A percentile compares a stretch with the other conserved stretches of the same genome.
Conservation (phyloP, 2,329 filamentous ascomycete genomes). For the Plenodomus lindquistii region DNA sequence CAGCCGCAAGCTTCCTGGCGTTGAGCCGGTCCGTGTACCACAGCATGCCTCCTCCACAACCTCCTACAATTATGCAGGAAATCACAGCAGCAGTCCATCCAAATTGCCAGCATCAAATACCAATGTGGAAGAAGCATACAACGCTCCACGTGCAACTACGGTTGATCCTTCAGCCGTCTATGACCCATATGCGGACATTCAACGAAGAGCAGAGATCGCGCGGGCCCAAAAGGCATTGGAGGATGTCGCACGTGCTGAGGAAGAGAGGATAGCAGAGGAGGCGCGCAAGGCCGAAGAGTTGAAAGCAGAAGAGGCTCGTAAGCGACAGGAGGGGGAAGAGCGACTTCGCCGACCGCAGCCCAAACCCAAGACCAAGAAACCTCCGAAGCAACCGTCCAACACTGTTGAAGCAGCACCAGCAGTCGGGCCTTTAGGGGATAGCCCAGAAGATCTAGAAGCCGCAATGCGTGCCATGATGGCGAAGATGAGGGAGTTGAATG, state of each 20-base stretch:
- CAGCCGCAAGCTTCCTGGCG: slow-evolving; percentile 24
- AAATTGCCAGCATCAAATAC: slow-evolving; percentile 14
- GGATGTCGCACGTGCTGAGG: slow-evolving; percentile 41
- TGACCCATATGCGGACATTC: slow-evolving; percentile 56
- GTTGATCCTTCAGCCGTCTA: slow-evolving; percentile 60
- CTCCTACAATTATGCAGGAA: slow-evolving; percentile 24
- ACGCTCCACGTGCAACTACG: slow-evolving; percentile 43
- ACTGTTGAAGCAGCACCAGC: slow-evolving; percentile 7
- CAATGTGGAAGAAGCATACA: slow-evolving; percentile 27
- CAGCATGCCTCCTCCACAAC: slow-evolving; percentile 16
- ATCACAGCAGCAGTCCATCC: slow-evolving; percentile 1
- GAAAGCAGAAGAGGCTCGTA: slow-evolving; percentile 27
- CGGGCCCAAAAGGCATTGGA: slow-evolving; percentile 40
- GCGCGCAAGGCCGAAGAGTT: slow-evolving; percentile 32
- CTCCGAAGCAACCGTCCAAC: slow-evolving; percentile 27
- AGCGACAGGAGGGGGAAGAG: slow-evolving; percentile 26
- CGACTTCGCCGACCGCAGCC: slow-evolving; percentile 22
- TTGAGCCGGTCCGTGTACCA: slow-evolving; percentile 19
- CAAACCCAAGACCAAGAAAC: slow-evolving; percentile 24
- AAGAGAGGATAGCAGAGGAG: slow-evolving; percentile 33
- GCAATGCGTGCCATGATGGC: slow-evolving; percentile 61
- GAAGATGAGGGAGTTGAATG: slow-evolving; percentile 62
- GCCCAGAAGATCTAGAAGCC: slow-evolving; percentile 48
- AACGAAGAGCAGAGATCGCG: slow-evolving; percentile 45
- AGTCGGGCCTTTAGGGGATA: neutral